Evolutionary conservation across 805 yeast genomes (phyloP).

Genomic region (Teunomyces kruisii): DNA sequence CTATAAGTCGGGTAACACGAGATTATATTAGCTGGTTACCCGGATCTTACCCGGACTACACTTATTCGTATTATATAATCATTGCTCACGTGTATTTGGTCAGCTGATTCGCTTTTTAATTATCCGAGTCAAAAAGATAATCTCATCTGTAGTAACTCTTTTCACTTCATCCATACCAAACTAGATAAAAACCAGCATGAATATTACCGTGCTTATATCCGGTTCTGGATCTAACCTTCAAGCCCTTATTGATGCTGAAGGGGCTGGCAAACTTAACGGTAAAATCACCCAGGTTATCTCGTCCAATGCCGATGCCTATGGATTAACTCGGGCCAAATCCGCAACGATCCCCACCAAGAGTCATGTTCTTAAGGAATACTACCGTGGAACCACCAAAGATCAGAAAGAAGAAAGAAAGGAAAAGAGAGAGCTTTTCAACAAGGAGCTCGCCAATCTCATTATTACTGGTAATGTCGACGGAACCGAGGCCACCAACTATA

Average conservation of each 20-base stretch:
- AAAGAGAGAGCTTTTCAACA: constrained; percentile 72
- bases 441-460: constrained; percentile 71
- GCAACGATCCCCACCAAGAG: constrained; percentile 69
- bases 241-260: constrained; percentile 79
- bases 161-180: not conserved
- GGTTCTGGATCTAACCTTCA: constrained; percentile 96
- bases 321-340: constrained; percentile 72
- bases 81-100: not conserved
- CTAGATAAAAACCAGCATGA: constrained; percentile 6
- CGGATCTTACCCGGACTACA: constrained; percentile 5
- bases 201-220: constrained; percentile 78
- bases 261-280: constrained; percentile 44
- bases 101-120: constrained; percentile 5
- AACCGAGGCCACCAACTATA: constrained; percentile 25
- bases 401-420: constrained; percentile 53
- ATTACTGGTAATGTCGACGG: constrained; percentile 47
- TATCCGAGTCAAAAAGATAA: constrained; percentile 13
- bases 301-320: constrained; percentile 83
- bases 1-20: not conserved
- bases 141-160: not conserved
- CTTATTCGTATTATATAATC: too few species aligned
- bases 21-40: constrained; percentile 4
- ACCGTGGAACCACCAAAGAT: constrained; percentile 71
- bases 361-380: constrained; percentile 73
- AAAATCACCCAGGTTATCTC: constrained; percentile 78